Percentiles rank a stretch among this genome's conserved stretches.
These are phyloP conservation scores for Dryas integrifolia DNA, from an alignment of 331 rosid species.

Conservation along the genomic window DNA sequence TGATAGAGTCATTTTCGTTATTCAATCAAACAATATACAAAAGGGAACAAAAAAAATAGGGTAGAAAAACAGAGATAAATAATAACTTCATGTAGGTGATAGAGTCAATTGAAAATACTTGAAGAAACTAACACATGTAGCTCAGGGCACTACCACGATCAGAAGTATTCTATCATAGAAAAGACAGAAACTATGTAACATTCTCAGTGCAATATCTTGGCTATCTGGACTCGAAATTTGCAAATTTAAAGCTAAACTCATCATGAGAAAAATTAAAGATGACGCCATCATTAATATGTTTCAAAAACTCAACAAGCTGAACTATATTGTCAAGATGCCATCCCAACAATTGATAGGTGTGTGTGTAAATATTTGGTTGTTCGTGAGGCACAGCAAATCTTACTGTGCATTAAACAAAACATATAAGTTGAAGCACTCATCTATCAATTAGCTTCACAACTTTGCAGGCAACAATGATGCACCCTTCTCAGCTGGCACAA, in stretches of 20 bases:
- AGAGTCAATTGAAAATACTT: neutral
- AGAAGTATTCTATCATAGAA: neutral
- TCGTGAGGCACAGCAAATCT: neutral
- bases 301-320: neutral
- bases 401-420: neutral
- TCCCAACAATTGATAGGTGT: conserved; percentile 3
- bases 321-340: neutral
- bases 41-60: neutral
- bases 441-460: neutral
- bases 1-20: conserved; percentile 5
- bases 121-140: conserved; percentile 2
- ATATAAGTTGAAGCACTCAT: neutral
- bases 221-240: neutral
- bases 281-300: neutral
- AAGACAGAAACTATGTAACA: neutral
- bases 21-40: neutral
- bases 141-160: neutral
- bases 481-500: conserved; percentile 5
- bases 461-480: neutral
- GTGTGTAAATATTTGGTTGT: neutral
- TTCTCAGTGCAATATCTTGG: neutral
- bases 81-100: neutral
- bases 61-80: neutral
- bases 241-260: neutral
- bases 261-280: neutral